Base-by-base conservation (phyloP, 371 early-diverging fungal species). In the Mucor ambiguus region DNA sequence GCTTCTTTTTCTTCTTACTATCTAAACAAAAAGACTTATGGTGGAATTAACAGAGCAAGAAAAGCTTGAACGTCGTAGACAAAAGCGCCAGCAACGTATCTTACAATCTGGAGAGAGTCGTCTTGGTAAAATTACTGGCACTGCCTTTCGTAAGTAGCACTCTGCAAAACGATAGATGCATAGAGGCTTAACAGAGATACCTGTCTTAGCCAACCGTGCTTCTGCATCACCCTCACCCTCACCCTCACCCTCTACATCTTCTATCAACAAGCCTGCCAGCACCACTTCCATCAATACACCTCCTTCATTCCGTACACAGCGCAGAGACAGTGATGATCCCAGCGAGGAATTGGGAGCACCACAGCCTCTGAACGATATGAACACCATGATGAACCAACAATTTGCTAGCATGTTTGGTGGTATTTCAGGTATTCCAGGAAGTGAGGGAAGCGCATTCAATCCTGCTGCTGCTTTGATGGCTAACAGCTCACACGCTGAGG, bases 21-120 rank as follows among this genome's bases (percentile, higher is more conserved):
- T n/a, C n/a, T n/a, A n/a, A n/a, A n/a, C n/a, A 28, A 32, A 55
- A 41, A 9, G 8, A 33, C 38, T 30, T 22, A 75, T 78, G 78
- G 61, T 66, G 61, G 78, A 75, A 70, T 69, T 83, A 77, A 64
- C 84, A 22, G 81, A 84, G 58, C 83, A 82, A 65, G 84, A 84
- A 69, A 86, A 88, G 59, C 65, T 75, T 14, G 84, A 86, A 67
- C 77, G 84, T 46, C 85, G 89, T 61, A 84, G 89, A 49, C 85
- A 85, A 66, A 81, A 82, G 49, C 77, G 89, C 14, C 86, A 87
- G 64, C 84, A 86, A 69, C 80, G 79, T 64, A 89, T 89, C 60
- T 75, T 87, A 43, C 81, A 85, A 9, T 77, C 84, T 20, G 85
- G 85, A 24, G 85, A 80, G 48, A 83, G 85, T 66, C 77, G 89